Evolutionary conservation across 2,329 filamentous ascomycete genomes (phyloP).

Genomic region (Trichoderma gracile): DNA sequence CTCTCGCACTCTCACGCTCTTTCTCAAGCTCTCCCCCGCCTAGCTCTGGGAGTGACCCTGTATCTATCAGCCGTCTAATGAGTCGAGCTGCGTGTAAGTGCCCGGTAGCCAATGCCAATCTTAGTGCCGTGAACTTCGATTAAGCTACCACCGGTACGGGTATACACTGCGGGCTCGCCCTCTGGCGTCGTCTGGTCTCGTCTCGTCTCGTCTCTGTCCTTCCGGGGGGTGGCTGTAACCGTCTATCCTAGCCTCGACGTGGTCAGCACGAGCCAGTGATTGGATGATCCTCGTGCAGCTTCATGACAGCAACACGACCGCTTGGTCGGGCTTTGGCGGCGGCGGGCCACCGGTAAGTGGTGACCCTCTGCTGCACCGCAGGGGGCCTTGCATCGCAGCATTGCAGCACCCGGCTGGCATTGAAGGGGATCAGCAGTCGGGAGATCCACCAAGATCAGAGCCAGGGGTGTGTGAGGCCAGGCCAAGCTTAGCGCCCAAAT

Average conservation of each 20-base stretch:
- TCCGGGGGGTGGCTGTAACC: constrained; percentile 22
- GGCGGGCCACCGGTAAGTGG: constrained; percentile 22
- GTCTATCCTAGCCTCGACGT: constrained; percentile 3
- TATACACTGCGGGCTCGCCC: constrained; percentile 19
- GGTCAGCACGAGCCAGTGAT: constrained; percentile 16
- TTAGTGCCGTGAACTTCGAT: background rate
- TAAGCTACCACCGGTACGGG: constrained; percentile 12
- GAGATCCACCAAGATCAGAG: constrained; percentile 23
- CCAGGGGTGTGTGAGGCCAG: background rate
- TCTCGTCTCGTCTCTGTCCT: background rate
- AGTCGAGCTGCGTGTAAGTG: constrained; percentile 16
- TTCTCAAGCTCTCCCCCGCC: too few species aligned
- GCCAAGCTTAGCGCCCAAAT: constrained; percentile 22
- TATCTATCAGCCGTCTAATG: constrained; percentile 12
- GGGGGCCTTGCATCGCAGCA: constrained; percentile 23
- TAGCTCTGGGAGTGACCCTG: constrained; percentile 6
- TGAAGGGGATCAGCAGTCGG: constrained; percentile 22
- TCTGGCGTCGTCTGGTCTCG: background rate
- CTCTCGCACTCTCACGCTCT: too few species aligned
- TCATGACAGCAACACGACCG: constrained; percentile 13
- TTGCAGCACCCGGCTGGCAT: constrained; percentile 4
- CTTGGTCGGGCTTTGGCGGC: constrained; percentile 24
- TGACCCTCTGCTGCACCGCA: constrained; percentile 17
- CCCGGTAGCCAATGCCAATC: background rate
- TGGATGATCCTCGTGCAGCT: background rate